Evolutionary conservation across 805 yeast genomes (phyloP).

Genomic region (Kazachstania africana): DNA sequence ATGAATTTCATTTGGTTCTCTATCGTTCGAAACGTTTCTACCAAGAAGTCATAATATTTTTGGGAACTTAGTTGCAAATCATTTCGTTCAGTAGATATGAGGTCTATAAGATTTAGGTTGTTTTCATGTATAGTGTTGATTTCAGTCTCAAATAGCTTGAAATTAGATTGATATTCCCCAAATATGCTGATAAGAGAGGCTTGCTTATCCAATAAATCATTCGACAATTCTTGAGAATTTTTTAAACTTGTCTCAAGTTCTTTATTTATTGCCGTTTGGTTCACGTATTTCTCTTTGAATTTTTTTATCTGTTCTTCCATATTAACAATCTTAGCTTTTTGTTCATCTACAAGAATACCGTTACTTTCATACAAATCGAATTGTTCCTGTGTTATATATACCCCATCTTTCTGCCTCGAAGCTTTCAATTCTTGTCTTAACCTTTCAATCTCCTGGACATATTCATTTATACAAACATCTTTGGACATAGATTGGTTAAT

Average conservation of each 20-base stretch:
- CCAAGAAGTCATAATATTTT: too few species aligned
- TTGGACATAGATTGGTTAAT: slow-evolving; percentile 48
- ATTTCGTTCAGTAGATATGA: slow-evolving; percentile 8
- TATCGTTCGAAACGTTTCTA: too few species aligned
- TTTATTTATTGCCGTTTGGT: slow-evolving; percentile 21
- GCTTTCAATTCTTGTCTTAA: slow-evolving; percentile 51
- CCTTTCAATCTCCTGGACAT: slow-evolving; percentile 42
- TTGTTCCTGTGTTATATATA: slow-evolving; percentile 43
- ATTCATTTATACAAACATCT: slow-evolving; percentile 41
- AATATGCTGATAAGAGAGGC: slow-evolving; percentile 6
- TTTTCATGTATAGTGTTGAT: slow-evolving; percentile 10
- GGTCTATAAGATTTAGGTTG: slow-evolving; percentile 6
- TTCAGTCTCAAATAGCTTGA: slow-evolving; percentile 6
- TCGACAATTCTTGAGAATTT: slow-evolving; percentile 5
- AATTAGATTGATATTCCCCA: slow-evolving; percentile 10
- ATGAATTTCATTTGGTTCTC: slow-evolving; percentile 2
- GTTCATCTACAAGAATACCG: slow-evolving; percentile 38
- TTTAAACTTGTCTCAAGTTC: slow-evolving; percentile 12
- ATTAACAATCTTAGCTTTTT: slow-evolving; percentile 34
- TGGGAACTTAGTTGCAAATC: too few species aligned
- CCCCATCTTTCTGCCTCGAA: slow-evolving; percentile 53
- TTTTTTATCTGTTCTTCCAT: slow-evolving; percentile 36
- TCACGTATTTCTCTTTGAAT: slow-evolving; percentile 32
- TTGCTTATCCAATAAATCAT: slow-evolving; percentile 5
- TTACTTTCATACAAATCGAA: slow-evolving; percentile 34